Evolutionary conservation across 2,329 filamentous ascomycete species (phyloP).

Genomic region (Orbilia javanica): DNA sequence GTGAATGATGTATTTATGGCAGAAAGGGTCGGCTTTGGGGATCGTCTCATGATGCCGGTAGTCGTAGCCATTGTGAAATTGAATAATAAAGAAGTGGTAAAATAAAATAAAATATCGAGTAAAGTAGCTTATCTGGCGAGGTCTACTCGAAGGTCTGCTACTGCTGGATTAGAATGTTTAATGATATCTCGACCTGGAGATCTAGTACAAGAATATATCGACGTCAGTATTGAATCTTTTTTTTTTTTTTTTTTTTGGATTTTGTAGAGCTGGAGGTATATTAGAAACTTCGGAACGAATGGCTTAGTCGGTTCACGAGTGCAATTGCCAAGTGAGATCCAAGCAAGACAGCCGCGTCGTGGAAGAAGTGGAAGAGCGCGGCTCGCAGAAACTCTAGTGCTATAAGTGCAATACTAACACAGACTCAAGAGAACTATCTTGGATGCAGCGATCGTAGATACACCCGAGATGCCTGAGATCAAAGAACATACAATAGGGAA

Average conservation of each 20-base stretch:
- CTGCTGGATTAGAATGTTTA: neutral
- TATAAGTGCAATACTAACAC: neutral
- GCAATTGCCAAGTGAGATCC: neutral
- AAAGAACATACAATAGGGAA: neutral
- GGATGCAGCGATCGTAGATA: neutral
- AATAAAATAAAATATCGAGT: too few species aligned
- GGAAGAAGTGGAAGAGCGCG: neutral
- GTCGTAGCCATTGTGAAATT: constrained; percentile 43
- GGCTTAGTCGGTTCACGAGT: neutral
- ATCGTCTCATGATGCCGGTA: constrained; percentile 38
- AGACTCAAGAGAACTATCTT: neutral
- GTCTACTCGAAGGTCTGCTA: constrained; percentile 33
- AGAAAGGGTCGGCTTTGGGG: constrained; percentile 49
- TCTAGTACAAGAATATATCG: neutral
- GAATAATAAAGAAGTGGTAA: too few species aligned
- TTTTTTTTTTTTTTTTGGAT: neutral
- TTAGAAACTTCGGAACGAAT: constrained; percentile 1
- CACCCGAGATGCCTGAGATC: neutral
- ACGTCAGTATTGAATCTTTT: too few species aligned
- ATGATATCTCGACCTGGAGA: constrained; percentile 40
- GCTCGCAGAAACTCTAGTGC: neutral
- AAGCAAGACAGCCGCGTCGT: neutral
- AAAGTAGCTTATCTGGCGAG: constrained; percentile 18
- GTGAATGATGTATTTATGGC: constrained; percentile 56
- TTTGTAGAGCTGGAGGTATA: neutral